Evolutionary conservation across 768 basidiomycete genomes (phyloP).

Genomic region (Xanthoconium stramineum): DNA sequence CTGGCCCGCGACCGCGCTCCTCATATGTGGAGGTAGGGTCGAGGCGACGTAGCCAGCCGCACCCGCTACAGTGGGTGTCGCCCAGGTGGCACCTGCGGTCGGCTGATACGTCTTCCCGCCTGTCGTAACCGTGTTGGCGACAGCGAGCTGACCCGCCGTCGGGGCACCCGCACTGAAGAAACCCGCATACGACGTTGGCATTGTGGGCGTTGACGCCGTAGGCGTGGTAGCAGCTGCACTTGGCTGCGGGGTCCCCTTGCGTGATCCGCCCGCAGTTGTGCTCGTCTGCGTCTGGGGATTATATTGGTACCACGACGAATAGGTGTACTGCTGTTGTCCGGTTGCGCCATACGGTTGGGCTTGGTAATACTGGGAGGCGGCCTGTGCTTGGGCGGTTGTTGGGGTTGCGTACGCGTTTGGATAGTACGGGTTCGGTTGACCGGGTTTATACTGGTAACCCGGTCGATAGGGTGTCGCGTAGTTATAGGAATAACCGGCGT

Average conservation of each 20-base stretch:
- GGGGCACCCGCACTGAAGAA: constrained; percentile 37
- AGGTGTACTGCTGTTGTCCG: constrained; percentile 41
- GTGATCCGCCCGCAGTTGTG: constrained; percentile 30
- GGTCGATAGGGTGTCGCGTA: constrained; percentile 35
- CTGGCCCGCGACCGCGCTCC: constrained; percentile 26
- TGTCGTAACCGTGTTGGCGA: constrained; percentile 51
- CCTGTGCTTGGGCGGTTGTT: constrained; percentile 25
- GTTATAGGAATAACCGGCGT: constrained; percentile 34
- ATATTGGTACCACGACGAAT: constrained; percentile 45
- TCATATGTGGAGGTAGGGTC: constrained; percentile 43
- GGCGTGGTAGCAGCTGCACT: constrained; percentile 24
- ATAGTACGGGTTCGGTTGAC: constrained; percentile 34
- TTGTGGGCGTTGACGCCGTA: constrained; percentile 27
- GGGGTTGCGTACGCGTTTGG: constrained; percentile 26
- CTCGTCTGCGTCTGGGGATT: constrained; percentile 30
- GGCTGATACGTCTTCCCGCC: constrained; percentile 33
- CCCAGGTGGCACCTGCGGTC: constrained; percentile 20
- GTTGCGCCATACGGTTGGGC: constrained; percentile 34
- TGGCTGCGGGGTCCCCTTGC: constrained; percentile 46
- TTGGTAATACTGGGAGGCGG: constrained; percentile 35
- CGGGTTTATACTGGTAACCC: constrained; percentile 37
- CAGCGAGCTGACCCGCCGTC: constrained; percentile 42
- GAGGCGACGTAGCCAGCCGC: constrained; percentile 30
- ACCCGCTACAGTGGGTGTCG: constrained; percentile 24
- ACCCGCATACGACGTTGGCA: constrained; percentile 38